phyloP scores from a whole-genome alignment of 306 rosid genomes.

The Glycine tomentella region DNA sequence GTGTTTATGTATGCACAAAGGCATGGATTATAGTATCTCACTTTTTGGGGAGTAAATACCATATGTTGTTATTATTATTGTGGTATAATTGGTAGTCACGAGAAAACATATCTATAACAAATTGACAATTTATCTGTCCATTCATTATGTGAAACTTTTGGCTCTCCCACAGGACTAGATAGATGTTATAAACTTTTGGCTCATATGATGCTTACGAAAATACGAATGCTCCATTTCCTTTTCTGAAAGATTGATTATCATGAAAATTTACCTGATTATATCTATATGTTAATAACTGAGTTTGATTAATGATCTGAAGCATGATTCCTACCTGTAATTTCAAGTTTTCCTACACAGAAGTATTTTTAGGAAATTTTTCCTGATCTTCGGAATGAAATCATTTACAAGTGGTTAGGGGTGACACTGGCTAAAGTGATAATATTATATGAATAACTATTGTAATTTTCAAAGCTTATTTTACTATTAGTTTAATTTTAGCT shows the following conservation, averaged over 20 bases:
- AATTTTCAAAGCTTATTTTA: not conserved
- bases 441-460: not conserved
- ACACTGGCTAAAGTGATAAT: not conserved
- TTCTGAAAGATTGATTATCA: constrained; percentile 10
- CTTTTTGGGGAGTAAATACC: not conserved
- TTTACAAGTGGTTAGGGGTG: too few relatives aligned
- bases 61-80: not conserved
- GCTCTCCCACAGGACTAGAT: too few relatives aligned
- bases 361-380: too few relatives aligned
- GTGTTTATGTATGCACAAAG: not conserved
- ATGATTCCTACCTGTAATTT: too few relatives aligned
- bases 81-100: not conserved
- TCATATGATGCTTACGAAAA: not conserved
- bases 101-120: not conserved
- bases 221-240: constrained; percentile 2
- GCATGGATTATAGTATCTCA: not conserved
- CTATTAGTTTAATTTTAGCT: constrained; percentile 39
- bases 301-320: too few relatives aligned
- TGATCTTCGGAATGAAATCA: too few relatives aligned
- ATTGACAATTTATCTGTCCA: too few relatives aligned
- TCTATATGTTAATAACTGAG: too few relatives aligned
- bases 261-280: constrained; percentile 10
- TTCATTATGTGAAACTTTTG: too few relatives aligned
- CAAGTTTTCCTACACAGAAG: too few relatives aligned
- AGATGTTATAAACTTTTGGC: not conserved